Percentiles rank a stretch among this genome's conserved stretches.
Conservation (phyloP, 305 asterid genomes). For the Fraxinus xanthoxyloides region DNA sequence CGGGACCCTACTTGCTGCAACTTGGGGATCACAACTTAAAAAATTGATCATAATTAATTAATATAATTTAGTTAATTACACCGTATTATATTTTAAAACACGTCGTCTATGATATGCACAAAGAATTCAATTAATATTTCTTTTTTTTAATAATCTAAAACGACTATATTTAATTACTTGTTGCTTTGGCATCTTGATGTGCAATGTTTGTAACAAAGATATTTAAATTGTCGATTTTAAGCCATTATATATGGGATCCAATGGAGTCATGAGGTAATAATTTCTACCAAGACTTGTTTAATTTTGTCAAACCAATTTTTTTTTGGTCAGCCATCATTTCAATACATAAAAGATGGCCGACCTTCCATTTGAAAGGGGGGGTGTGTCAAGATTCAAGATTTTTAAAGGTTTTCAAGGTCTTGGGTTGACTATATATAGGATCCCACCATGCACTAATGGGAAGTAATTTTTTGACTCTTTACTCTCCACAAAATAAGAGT, state of each 20-base stretch:
- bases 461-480: slow-evolving; percentile 29
- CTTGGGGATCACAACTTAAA: slow-evolving; percentile 14
- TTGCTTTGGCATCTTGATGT: neutral
- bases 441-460: slow-evolving; percentile 36
- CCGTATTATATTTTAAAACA: neutral
- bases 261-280: slow-evolving; percentile 19
- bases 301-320: slow-evolving; percentile 39
- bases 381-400: slow-evolving; percentile 9
- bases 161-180: neutral
- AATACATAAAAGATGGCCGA: slow-evolving; percentile 49
- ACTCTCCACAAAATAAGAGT: slow-evolving; percentile 19
- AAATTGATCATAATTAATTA: neutral
- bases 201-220: neutral
- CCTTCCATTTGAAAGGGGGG: slow-evolving; percentile 28
- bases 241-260: slow-evolving; percentile 22
- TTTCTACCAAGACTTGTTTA: slow-evolving; percentile 12
- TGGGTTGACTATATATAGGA: slow-evolving; percentile 28
- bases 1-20: slow-evolving; percentile 34
- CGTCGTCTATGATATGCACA: neutral
- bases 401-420: slow-evolving; percentile 3
- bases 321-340: slow-evolving; percentile 31
- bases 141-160: neutral
- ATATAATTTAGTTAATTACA: neutral
- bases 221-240: neutral
- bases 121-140: neutral